A percentile compares a stretch with the other conserved stretches of the same genome.
Conservation (phyloP, 495 filamentous ascomycete genomes). For the Thermothielavioides terrestris region DNA sequence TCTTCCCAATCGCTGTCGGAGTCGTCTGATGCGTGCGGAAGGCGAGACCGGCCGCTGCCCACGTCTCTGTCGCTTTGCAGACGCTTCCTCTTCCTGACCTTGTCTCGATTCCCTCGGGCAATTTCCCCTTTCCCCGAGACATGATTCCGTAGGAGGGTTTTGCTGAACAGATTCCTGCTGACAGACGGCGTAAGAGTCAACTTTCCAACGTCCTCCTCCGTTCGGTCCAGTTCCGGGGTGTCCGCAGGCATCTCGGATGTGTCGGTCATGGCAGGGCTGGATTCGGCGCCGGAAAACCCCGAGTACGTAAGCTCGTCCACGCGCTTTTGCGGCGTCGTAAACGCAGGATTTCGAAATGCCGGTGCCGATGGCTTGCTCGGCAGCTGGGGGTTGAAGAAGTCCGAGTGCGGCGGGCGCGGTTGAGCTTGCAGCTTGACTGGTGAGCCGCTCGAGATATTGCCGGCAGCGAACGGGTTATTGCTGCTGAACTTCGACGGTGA, state of each 20-base stretch:
- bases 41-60: constrained; percentile 32
- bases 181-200: constrained; percentile 35
- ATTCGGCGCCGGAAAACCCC: constrained; percentile 65
- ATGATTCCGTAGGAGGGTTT: constrained; percentile 37
- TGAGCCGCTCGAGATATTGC: constrained; percentile 14
- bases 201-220: constrained; percentile 24
- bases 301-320: constrained; percentile 57
- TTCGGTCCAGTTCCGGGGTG: constrained; percentile 34
- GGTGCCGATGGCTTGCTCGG: constrained; percentile 31
- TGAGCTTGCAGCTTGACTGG: constrained; percentile 27
- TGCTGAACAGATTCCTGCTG: constrained; percentile 31
- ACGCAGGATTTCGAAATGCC: constrained; percentile 58
- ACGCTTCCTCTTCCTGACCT: constrained; percentile 41
- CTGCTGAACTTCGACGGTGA: constrained; percentile 16
- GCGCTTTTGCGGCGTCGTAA: constrained; percentile 70
- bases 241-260: constrained; percentile 53
- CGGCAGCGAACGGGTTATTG: constrained; percentile 28
- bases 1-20: constrained; percentile 40
- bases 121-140: constrained; percentile 39
- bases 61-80: constrained; percentile 34
- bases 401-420: constrained; percentile 27
- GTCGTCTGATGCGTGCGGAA: constrained; percentile 47
- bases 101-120: constrained; percentile 26
- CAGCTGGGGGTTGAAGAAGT: constrained; percentile 31
- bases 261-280: constrained; percentile 59